Evolutionary conservation across 306 rosid genomes (phyloP).

Genomic region (Cicer chorassanicum): DNA sequence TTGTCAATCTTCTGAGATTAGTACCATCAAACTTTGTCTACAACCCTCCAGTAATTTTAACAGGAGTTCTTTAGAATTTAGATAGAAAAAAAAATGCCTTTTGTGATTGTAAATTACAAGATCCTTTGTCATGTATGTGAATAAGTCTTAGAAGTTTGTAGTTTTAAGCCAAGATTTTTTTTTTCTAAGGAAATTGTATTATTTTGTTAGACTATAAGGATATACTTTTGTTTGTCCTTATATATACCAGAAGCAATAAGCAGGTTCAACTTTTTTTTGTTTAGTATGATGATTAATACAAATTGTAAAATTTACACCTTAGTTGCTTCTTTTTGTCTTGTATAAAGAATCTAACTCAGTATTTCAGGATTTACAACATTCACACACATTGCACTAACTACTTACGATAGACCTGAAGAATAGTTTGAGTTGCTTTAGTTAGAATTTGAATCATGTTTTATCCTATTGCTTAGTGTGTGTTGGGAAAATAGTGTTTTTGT

Average conservation of each 20-base stretch:
- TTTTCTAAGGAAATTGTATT: conserved; percentile 6
- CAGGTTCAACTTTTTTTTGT: conserved; percentile 32
- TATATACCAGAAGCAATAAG: conserved; percentile 31
- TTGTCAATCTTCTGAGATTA: conserved; percentile 54
- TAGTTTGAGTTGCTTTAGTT: neutral
- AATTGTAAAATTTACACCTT: neutral
- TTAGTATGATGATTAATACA: neutral
- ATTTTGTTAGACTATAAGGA: conserved; percentile 24
- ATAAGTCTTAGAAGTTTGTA: conserved; percentile 44
- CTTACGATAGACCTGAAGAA: too few relatives aligned
- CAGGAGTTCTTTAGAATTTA: conserved; percentile 42
- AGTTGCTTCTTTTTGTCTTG: neutral
- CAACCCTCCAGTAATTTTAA: conserved; percentile 55
- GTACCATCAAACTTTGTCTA: conserved; percentile 74
- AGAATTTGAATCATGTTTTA: conserved; percentile 16
- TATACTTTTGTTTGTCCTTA: conserved; percentile 22
- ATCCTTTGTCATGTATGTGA: conserved; percentile 45
- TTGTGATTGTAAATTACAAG: conserved; percentile 45
- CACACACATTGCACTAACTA: too few relatives aligned
- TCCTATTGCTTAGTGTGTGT: neutral
- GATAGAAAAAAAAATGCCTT: conserved; percentile 46
- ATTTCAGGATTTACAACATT: too few relatives aligned
- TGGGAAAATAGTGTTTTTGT: neutral
- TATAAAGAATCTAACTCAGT: too few relatives aligned
- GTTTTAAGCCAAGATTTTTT: conserved; percentile 21